Evolutionary conservation across 1,284 basidiomycete genomes (phyloP), one percentile per base, ranked within the genome.

Genomic region (Termitomyces sp.): DNA sequence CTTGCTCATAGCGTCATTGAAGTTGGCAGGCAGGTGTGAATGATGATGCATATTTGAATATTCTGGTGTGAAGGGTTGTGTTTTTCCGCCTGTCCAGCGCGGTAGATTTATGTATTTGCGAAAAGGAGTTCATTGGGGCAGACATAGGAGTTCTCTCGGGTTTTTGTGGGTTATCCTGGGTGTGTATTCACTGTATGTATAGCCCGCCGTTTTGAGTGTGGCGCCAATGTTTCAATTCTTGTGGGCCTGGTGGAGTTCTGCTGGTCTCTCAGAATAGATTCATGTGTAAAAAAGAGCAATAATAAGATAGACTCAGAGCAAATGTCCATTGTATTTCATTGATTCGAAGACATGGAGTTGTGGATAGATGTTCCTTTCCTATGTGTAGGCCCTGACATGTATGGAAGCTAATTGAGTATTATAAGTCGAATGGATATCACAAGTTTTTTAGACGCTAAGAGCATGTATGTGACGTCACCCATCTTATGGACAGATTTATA

Each of bases 101-200:
- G 5, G 43, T 10, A 10, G 19, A 34, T 59, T 59, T 59, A 59
- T 59, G 39, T 24, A 8, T 12, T 47, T 24, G 42, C 5, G 12
- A 50, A 57, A 57, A 57, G 56, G 58, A 48, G 58, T 2, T 52
- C 10, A 26, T 38, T 43, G 9, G 21, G 44, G n/a, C 30, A 42
- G 31, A 52, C 50, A 54, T 53, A 52, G 19, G 33, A 24, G 13
- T 24, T 47, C 10, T 36, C 17, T 38, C 46, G 52, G 52, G 42
- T 8, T 39, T 39, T 39, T 39, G 47, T 49, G 36, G 47, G 36
- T 38, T 17, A 1, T 28, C 3, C 8, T 42, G 33, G 46, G 45
- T 42, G 24, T 53, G 31, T 34, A 21, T 40, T 19, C 31, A 34
- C 9, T 39, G 31, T 7, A 12, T 26, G 42, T 39, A 47, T 31